phyloP scores from a whole-genome alignment of 768 basidiomycete genomes.

The Tylopilus vinaceipallidus region DNA sequence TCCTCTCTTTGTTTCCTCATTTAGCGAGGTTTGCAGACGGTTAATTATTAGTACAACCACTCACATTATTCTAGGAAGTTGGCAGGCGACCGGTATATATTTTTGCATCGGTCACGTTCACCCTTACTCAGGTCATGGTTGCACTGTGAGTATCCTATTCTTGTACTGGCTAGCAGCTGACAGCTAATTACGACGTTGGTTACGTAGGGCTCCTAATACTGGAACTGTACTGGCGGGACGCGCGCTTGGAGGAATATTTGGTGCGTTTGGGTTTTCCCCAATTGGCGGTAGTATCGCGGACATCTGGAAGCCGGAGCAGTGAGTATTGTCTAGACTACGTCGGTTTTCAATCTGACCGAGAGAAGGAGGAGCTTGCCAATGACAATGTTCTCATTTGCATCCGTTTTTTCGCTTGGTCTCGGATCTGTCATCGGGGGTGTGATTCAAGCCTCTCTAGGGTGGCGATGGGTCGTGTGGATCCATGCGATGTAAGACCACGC shows the following conservation, averaged over 20 bases:
- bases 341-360: neutral
- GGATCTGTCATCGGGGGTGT: conserved; percentile 65
- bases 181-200: neutral
- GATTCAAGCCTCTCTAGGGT: conserved; percentile 59
- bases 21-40: conserved; percentile 47
- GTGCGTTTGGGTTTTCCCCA: conserved; percentile 62
- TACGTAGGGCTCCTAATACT: conserved; percentile 41
- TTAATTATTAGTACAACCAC: neutral
- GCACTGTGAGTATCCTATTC: conserved; percentile 24
- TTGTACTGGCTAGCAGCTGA: too few relatives aligned
- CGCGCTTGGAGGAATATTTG: conserved; percentile 60
- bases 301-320: conserved; percentile 66
- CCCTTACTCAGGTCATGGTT: conserved; percentile 47
- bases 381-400: conserved; percentile 61
- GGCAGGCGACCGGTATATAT: conserved; percentile 63
- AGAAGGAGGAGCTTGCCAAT: conserved; percentile 72
- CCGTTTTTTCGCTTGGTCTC: conserved; percentile 56
- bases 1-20: conserved; percentile 61
- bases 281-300: conserved; percentile 70
- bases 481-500: conserved; percentile 49
- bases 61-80: conserved; percentile 45
- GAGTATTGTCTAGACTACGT: conserved; percentile 15
- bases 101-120: conserved; percentile 47
- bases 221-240: conserved; percentile 57
- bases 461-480: conserved; percentile 86